Base-by-base conservation (phyloP, 768 basidiomycete genomes). In the Trametes cubensis region DNA sequence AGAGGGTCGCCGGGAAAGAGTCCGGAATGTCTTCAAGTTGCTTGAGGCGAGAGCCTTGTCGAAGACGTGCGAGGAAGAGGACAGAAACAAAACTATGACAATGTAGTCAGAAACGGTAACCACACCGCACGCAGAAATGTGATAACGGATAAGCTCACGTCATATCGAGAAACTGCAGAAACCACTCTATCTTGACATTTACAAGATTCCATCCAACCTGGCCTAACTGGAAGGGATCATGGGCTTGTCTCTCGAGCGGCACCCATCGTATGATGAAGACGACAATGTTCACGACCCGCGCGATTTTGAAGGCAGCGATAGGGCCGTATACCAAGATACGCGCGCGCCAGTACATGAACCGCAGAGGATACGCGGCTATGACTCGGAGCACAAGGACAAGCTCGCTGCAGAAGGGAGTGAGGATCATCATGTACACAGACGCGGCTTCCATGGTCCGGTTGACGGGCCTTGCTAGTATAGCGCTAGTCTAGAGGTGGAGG, bases 361-460 rank as follows among this genome's bases (percentile, higher is more conserved):
- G 53, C 2, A 66, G 62, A 0, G 78, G 77, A 56, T 73, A 79
- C 7, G 79, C 73, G 2, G 75, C 73, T 26, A 72, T 55, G 17
- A 80, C 69, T 0, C 78, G 72, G 50, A 77, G 65, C 20, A 77
- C 41, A 8, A 80, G 73, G 39, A 79, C 73, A 11, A 70, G 73
- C 60, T 80, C 78, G 21, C 77, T 70, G 48, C 78, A 66, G 1
- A 77, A 50, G 17, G 77, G 77, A 1, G 74, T 69, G 52, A 72
- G 62, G 13, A 72, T 49, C 13, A 28, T 51, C 41, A 57, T 42
- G 38, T 14, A 51, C 4, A 55, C 61, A 40, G 42, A 62, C 1
- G 25, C 41, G 4, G 50, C 46, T 34, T 55, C 45, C 7, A 62
- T 18, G n/a, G 30, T 28, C 6, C 49, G 41, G 11, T 11, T 18